Percentiles rank a stretch among this genome's conserved stretches.
These are phyloP conservation scores for Knufia fluminis DNA, from an alignment of 2,329 filamentous ascomycete genomes.

Conservation along the genomic window DNA sequence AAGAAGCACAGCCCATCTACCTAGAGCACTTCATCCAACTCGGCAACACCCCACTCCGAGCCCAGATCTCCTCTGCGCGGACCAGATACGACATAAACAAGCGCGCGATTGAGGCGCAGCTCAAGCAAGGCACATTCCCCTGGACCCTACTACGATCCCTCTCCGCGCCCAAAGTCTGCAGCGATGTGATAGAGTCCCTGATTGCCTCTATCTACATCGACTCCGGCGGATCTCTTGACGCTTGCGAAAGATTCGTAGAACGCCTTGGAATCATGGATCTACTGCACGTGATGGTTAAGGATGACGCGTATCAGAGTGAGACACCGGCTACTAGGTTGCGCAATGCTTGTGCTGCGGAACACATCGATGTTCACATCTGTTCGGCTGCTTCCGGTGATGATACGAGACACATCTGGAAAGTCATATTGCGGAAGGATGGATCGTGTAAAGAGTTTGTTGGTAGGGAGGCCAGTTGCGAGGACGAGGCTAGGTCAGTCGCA, in stretches of 20 bases:
- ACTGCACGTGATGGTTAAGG: slow-evolving; percentile 17
- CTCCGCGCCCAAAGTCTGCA: slow-evolving; percentile 65
- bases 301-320: slow-evolving; percentile 10
- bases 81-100: slow-evolving; percentile 39
- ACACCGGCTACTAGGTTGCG: background rate
- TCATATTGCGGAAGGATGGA: slow-evolving; percentile 8
- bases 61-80: slow-evolving; percentile 10
- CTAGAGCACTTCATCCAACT: slow-evolving; percentile 16
- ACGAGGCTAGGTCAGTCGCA: slow-evolving; percentile 15
- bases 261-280: slow-evolving; percentile 49
- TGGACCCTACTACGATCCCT: slow-evolving; percentile 64
- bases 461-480: slow-evolving; percentile 12
- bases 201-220: slow-evolving; percentile 81
- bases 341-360: slow-evolving; percentile 1
- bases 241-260: slow-evolving; percentile 53
- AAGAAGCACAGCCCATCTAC: slow-evolving; percentile 5
- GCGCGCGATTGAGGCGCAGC: slow-evolving; percentile 39
- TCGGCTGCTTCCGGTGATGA: slow-evolving; percentile 2
- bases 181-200: slow-evolving; percentile 71
- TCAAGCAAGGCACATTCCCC: slow-evolving; percentile 54
- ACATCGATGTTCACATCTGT: slow-evolving; percentile 8
- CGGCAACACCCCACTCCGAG: background rate
- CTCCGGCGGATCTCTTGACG: slow-evolving; percentile 49
- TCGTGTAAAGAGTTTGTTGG: slow-evolving; percentile 6
- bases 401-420: slow-evolving; percentile 10